These are phyloP conservation scores for Cudoniella acicularis DNA, from an alignment of 495 filamentous ascomycete species.

Conservation along the genomic window DNA sequence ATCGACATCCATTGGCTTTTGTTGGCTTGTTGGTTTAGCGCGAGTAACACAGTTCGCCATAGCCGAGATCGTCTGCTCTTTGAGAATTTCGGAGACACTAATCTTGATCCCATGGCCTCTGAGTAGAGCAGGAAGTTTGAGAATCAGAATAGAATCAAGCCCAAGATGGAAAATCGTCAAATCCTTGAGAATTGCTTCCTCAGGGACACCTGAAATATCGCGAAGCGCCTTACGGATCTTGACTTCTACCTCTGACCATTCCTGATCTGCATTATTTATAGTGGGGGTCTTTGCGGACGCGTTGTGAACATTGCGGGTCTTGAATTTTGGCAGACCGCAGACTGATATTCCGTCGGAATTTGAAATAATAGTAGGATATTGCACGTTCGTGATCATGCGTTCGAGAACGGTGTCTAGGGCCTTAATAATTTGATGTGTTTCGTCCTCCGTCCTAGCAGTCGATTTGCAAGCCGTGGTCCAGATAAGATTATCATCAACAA, in stretches of 20 bases:
- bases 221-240: slow-evolving; percentile 60
- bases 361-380: slow-evolving; percentile 50
- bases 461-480: slow-evolving; percentile 71
- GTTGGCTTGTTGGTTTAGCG: slow-evolving; percentile 8
- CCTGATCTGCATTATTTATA: neutral
- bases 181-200: slow-evolving; percentile 55
- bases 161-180: slow-evolving; percentile 81
- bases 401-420: slow-evolving; percentile 52
- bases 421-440: slow-evolving; percentile 43
- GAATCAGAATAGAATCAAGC: slow-evolving; percentile 85
- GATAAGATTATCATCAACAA: slow-evolving; percentile 41
- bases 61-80: slow-evolving; percentile 55
- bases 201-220: slow-evolving; percentile 56
- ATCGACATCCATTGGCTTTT: slow-evolving; percentile 22
- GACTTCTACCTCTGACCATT: slow-evolving; percentile 43
- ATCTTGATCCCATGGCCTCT: slow-evolving; percentile 55
- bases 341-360: slow-evolving; percentile 41
- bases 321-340: slow-evolving; percentile 43
- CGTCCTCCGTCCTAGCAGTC: slow-evolving; percentile 39
- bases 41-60: slow-evolving; percentile 38
- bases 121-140: slow-evolving; percentile 65
- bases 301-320: neutral
- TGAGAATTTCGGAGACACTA: slow-evolving; percentile 62
- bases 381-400: slow-evolving; percentile 42
- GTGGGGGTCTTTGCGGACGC: neutral